Conservation (phyloP, 768 basidiomycete species). For the Clitopilus passeckerianus region DNA sequence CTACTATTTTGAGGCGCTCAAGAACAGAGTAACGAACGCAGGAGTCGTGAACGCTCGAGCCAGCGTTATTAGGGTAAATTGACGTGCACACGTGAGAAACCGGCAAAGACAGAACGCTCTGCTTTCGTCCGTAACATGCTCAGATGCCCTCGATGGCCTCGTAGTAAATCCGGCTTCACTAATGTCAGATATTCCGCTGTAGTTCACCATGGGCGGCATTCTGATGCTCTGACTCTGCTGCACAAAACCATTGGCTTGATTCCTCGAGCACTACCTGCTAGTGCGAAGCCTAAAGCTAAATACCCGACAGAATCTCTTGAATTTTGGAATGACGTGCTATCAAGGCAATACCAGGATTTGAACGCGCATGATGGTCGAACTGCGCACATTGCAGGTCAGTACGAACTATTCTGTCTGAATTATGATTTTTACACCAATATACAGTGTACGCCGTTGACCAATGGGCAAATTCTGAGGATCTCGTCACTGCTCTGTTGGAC, state of each 20-base stretch:
- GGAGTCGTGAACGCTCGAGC: too few relatives aligned
- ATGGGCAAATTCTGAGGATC: slow-evolving; percentile 46
- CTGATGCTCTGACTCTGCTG: slow-evolving; percentile 37
- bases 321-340: slow-evolving; percentile 44
- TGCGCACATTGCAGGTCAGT: slow-evolving; percentile 47
- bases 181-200: background rate
- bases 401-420: background rate
- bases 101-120: background rate
- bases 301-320: slow-evolving; percentile 21
- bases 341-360: slow-evolving; percentile 28
- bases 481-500: slow-evolving; percentile 67
- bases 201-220: slow-evolving; percentile 1
- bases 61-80: background rate
- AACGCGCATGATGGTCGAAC: slow-evolving; percentile 23
- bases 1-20: background rate
- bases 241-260: slow-evolving; percentile 44
- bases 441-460: slow-evolving; percentile 57
- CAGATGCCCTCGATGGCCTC: slow-evolving; percentile 1
- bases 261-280: slow-evolving; percentile 33
- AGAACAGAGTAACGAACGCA: too few relatives aligned
- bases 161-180: background rate
- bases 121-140: background rate
- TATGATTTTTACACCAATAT: background rate
- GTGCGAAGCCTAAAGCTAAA: background rate
- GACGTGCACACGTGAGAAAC: background rate